Evolutionary conservation across 495 filamentous ascomycete genomes (phyloP).

Genomic region (Entonaema liquescens): DNA sequence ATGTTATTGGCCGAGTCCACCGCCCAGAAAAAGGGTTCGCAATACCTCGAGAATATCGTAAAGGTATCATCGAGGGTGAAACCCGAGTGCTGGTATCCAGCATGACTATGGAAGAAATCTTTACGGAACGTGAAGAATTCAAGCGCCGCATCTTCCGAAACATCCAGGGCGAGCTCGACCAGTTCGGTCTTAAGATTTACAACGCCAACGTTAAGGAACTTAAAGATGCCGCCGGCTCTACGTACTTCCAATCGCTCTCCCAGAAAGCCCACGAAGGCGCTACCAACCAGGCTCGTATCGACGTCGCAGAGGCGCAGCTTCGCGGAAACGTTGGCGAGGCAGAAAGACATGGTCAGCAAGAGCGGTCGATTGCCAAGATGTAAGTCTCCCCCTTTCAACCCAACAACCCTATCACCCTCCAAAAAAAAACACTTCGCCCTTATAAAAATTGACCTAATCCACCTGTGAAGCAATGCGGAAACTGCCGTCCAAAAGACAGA

Average conservation of each 20-base stretch:
- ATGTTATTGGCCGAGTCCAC: conserved; percentile 73
- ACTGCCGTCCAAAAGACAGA: conserved; percentile 85
- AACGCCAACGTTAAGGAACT: conserved; percentile 86
- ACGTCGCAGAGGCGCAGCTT: conserved; percentile 82
- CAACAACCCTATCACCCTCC: neutral
- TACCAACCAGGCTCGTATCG: conserved; percentile 77
- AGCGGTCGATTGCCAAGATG: conserved; percentile 83
- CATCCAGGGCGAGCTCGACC: conserved; percentile 76
- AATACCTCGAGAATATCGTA: conserved; percentile 85
- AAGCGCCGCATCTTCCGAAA: conserved; percentile 79
- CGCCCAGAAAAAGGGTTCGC: conserved; percentile 55
- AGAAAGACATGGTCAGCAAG: conserved; percentile 76
- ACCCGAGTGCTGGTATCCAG: conserved; percentile 77
- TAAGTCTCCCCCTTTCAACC: conserved; percentile 5
- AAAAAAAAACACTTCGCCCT: conserved; percentile 9
- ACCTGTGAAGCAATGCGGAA: conserved; percentile 63
- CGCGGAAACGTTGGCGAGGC: conserved; percentile 82
- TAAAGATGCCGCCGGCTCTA: conserved; percentile 76
- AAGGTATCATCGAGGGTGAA: conserved; percentile 89
- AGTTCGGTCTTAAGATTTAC: conserved; percentile 78
- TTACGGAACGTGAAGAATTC: conserved; percentile 80
- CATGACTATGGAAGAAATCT: conserved; percentile 91
- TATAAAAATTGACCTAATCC: neutral
- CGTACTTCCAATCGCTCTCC: conserved; percentile 80
- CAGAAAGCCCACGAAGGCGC: conserved; percentile 86